A percentile compares a stretch with the other conserved stretches of the same genome.
Evolutionary conservation across 345 rosid species (phyloP).

Genomic region (Clarkia xantiana): DNA sequence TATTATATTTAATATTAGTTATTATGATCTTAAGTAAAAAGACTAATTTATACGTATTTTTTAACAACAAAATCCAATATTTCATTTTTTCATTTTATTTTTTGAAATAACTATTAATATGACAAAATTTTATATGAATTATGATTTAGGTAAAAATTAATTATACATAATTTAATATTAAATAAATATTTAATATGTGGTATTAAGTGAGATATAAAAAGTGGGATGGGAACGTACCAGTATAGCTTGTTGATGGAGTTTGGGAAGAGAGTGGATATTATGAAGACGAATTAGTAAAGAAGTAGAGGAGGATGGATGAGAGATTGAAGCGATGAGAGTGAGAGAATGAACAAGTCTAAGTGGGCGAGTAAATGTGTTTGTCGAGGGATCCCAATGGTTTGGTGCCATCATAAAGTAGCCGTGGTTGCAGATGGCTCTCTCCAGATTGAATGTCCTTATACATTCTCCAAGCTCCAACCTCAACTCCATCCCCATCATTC

Average conservation of each 20-base stretch:
- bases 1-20: too few species aligned
- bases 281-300: conserved; percentile 12
- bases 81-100: too few species aligned
- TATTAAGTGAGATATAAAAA: too few species aligned
- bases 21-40: too few species aligned
- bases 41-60: too few species aligned
- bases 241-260: conserved; percentile 13
- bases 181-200: too few species aligned
- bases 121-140: too few species aligned
- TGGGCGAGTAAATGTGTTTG: conserved; percentile 25
- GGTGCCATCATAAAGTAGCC: conserved; percentile 52
- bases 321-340: conserved; percentile 16
- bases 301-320: conserved; percentile 11
- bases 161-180: too few species aligned
- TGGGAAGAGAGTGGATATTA: conserved; percentile 3
- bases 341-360: conserved; percentile 10
- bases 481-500: too few species aligned
- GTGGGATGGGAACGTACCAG: conserved; percentile 1
- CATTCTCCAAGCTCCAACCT: conserved; percentile 7
- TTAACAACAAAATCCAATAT: too few species aligned
- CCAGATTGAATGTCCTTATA: conserved; percentile 18
- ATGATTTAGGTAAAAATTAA: too few species aligned
- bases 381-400: conserved; percentile 22
- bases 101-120: too few species aligned
- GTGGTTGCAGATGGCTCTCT: conserved; percentile 34